A percentile compares a stretch with the other conserved stretches of the same genome.
Conservation (phyloP, 106 monocot species). For the Dioscorea zingiberensis region DNA sequence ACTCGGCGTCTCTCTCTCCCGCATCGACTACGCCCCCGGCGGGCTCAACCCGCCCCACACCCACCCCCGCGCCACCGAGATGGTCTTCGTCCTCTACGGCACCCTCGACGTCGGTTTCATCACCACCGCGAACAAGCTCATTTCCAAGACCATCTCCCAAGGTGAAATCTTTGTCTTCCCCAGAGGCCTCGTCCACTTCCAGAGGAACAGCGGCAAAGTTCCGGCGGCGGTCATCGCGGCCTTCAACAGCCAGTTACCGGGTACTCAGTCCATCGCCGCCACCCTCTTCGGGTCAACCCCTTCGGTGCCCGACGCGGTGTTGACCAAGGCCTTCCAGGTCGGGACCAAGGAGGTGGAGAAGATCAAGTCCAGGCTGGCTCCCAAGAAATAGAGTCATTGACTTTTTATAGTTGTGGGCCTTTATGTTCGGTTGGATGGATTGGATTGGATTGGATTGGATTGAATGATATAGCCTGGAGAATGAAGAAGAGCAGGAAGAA, state of each 20-base stretch:
- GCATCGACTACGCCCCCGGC: slow-evolving; percentile 11
- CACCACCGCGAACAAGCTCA: slow-evolving; percentile 3
- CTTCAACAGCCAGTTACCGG: slow-evolving; percentile 31
- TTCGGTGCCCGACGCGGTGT: slow-evolving; percentile 25
- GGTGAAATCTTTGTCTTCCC: slow-evolving; percentile 32
- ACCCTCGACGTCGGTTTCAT: slow-evolving; percentile 1
- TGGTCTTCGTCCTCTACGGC: slow-evolving; percentile 1
- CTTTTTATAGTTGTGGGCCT: too few species aligned
- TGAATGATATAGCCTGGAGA: too few species aligned
- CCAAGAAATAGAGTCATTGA: slow-evolving; percentile 10
- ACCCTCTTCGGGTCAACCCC: slow-evolving; percentile 4
- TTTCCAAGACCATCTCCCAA: slow-evolving; percentile 7
- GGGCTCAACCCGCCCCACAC: slow-evolving; percentile 8
- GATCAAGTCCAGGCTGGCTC: slow-evolving; percentile 28
- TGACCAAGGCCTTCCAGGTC: slow-evolving; percentile 39
- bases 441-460: too few species aligned
- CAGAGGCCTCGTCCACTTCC: slow-evolving; percentile 12
- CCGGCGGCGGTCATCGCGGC: slow-evolving; percentile 22
- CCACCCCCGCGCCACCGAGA: slow-evolving; percentile 3
- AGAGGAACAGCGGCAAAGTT: slow-evolving; percentile 8
- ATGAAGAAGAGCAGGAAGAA: too few species aligned
- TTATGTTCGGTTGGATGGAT: too few species aligned
- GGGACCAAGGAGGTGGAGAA: slow-evolving; percentile 32
- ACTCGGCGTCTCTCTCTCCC: slow-evolving; percentile 5
- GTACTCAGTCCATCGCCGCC: slow-evolving; percentile 12